These are phyloP conservation scores for Hypoxylon cercidicola DNA, from an alignment of 495 filamentous ascomycete genomes.

Conservation along the genomic window DNA sequence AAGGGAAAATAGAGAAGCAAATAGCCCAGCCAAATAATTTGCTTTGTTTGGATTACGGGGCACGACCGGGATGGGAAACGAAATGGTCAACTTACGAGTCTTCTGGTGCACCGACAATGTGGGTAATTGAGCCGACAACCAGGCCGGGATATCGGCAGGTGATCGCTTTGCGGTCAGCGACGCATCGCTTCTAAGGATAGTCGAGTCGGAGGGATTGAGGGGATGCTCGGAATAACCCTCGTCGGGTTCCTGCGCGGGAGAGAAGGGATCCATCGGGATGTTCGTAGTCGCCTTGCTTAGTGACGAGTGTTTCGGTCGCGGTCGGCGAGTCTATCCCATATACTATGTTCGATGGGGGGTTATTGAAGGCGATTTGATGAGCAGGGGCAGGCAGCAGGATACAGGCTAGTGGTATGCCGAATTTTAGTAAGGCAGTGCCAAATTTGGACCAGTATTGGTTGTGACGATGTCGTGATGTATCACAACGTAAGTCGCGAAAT, in stretches of 20 bases:
- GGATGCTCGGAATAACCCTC: constrained; percentile 70
- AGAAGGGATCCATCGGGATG: constrained; percentile 49
- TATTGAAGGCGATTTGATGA: constrained; percentile 37
- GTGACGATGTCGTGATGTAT: constrained; percentile 27
- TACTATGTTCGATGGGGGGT: background rate
- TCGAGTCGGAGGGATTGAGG: constrained; percentile 54
- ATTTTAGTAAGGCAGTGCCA: constrained; percentile 33
- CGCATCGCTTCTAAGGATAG: constrained; percentile 35
- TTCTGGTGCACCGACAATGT: constrained; percentile 57
- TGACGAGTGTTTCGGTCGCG: constrained; percentile 17
- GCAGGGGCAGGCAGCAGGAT: constrained; percentile 28
- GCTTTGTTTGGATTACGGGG: constrained; percentile 11
- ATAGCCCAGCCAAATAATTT: background rate
- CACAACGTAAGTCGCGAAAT: constrained; percentile 22
- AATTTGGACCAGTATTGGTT: constrained; percentile 24
- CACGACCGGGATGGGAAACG: constrained; percentile 1
- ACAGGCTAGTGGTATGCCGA: constrained; percentile 1
- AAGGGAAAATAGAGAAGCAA: constrained; percentile 11
- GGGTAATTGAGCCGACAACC: constrained; percentile 58
- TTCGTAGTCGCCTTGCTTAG: constrained; percentile 18
- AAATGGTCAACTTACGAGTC: constrained; percentile 53
- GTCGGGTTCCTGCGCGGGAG: constrained; percentile 57
- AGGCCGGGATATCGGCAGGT: constrained; percentile 51
- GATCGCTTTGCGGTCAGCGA: constrained; percentile 40
- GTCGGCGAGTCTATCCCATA: constrained; percentile 11